phyloP scores from a whole-genome alignment of 257 asterid species.

The Salvia splendens region DNA sequence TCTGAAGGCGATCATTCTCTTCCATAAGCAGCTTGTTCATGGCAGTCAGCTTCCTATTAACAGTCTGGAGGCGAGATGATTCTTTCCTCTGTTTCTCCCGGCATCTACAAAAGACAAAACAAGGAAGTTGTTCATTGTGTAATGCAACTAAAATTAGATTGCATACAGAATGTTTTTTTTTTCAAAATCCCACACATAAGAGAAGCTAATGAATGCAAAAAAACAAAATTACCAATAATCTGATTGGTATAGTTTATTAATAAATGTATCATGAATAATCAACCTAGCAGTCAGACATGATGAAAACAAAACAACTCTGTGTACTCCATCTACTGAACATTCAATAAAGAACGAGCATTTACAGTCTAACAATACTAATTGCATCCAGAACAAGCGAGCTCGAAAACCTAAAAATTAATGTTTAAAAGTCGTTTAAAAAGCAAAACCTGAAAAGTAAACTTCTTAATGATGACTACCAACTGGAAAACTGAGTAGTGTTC shows the following conservation, averaged over 20 bases:
- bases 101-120: constrained; percentile 47
- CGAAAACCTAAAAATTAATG: constrained; percentile 1
- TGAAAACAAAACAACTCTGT: background rate
- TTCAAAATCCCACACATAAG: background rate
- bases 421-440: background rate
- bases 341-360: background rate
- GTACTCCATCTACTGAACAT: background rate
- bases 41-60: constrained; percentile 81
- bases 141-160: too few species aligned
- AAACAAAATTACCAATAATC: constrained; percentile 3
- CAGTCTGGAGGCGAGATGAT: constrained; percentile 79
- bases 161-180: background rate
- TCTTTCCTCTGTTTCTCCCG: constrained; percentile 95
- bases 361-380: background rate
- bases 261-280: background rate
- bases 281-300: background rate
- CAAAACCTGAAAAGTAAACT: constrained; percentile 17
- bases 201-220: constrained; percentile 4
- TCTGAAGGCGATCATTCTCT: constrained; percentile 94
- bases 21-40: constrained; percentile 95
- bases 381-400: background rate
- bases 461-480: constrained; percentile 21
- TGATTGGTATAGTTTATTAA: background rate
- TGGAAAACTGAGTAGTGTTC: background rate
- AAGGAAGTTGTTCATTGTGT: background rate